phyloP scores from a whole-genome alignment of 176 grass and related monocot species.

The Rhipidocladum racemiflorum region DNA sequence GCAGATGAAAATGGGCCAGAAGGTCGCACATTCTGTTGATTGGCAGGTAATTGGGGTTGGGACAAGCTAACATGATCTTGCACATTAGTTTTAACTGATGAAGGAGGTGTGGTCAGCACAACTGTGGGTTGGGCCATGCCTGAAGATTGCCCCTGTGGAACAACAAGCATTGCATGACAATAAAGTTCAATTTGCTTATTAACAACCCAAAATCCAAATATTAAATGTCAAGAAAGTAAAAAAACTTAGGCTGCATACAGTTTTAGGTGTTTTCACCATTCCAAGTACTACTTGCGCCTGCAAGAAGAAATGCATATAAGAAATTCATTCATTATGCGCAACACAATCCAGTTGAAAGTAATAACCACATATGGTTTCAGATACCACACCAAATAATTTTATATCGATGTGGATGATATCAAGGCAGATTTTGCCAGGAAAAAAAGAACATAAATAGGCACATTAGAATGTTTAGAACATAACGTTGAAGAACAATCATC shows the following conservation, averaged over 20 bases:
- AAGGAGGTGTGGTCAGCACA: constrained; percentile 32
- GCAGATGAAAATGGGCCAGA: constrained; percentile 43
- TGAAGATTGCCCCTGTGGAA: constrained; percentile 51
- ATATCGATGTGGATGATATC: neutral
- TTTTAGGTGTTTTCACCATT: constrained; percentile 89
- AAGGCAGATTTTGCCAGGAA: neutral
- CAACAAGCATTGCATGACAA: constrained; percentile 37
- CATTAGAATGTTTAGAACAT: constrained; percentile 8
- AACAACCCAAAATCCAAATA: neutral
- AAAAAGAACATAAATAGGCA: neutral
- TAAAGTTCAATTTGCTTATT: constrained; percentile 13
- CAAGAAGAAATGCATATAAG: constrained; percentile 18
- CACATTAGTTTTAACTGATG: constrained; percentile 35
- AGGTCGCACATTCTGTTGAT: constrained; percentile 42
- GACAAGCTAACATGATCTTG: constrained; percentile 43
- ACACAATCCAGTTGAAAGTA: neutral
- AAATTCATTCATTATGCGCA: neutral
- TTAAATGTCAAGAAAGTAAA: constrained; percentile 21
- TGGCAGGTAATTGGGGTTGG: constrained; percentile 42
- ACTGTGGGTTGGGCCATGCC: constrained; percentile 32
- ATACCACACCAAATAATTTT: neutral
- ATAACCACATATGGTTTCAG: neutral
- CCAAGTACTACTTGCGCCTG: constrained; percentile 96
- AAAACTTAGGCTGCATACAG: constrained; percentile 46
- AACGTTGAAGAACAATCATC: neutral